Evolutionary conservation across 495 filamentous ascomycete species (phyloP), one percentile per base, ranked within the genome.

Genomic region (Hypoxylon cercidicola): DNA sequence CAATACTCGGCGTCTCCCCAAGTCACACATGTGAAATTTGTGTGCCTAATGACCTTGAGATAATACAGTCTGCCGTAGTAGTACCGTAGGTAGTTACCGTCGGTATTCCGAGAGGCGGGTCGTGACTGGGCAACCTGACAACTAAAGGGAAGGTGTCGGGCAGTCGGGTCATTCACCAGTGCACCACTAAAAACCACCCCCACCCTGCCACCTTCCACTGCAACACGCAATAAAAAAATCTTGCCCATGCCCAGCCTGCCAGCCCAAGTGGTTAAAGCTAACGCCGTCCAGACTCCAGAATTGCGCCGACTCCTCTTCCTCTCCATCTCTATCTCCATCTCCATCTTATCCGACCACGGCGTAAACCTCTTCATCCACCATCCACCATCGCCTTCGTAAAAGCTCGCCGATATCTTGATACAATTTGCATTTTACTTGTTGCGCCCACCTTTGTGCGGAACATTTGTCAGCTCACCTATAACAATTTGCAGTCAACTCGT

Each of bases 211-310:
- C 64, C 64, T 68, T 55, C 7, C 30, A 32, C 30, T 62, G 60
- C 64, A 63, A 63, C 59, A 68, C 59, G 64, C 64, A 61, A 59
- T 57, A 66, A 61, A 63, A 63, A 68, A 54, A 47, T 53, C 43
- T 59, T 55, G 47, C 64, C 41, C 34, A 9, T 47, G 46, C 62
- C 58, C 48, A 39, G 47, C 15, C 18, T 44, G 10, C 15, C 15
- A 32, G 15, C 37, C 37, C 12, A 16, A 40, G 16, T 18, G 30
- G 55, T 47, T 51, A 66, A 51, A 60, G 46, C 46, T 32, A 32
- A 32, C 7, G 30, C 30, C 30, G 10, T 32, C 10, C 30, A 32
- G 10, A 9, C 20, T 59, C 54, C 21, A 50, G 34, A 61, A 55
- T 32, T 54, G 63, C 63, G 56, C 47, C 32, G 11, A 21, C 45